These are phyloP conservation scores for Flaveria bidentis DNA, from an alignment of 129 eudicot genomes.

Conservation along the genomic window DNA sequence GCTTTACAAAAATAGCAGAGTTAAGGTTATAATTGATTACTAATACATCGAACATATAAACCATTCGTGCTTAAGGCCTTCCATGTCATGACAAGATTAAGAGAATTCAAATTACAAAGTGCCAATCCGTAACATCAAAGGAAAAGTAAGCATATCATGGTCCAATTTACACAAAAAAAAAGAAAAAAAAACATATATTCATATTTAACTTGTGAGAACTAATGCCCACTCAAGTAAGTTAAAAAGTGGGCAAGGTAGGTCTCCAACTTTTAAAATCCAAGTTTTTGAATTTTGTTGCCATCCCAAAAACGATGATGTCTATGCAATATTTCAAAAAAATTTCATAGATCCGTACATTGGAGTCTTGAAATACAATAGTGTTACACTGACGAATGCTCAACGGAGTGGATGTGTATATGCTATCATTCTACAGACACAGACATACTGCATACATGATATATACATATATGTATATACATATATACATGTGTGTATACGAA, in stretches of 20 bases:
- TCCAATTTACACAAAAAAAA: neutral
- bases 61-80: neutral
- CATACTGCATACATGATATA: neutral
- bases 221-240: constrained; percentile 11
- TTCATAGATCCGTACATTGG: neutral
- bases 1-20: neutral
- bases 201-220: neutral
- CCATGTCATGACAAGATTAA: neutral
- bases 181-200: neutral
- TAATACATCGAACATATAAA: neutral
- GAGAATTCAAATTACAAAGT: neutral
- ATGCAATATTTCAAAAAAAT: neutral
- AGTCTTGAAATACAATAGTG: neutral
- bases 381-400: neutral
- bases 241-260: constrained; percentile 29
- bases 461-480: neutral
- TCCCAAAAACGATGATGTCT: neutral
- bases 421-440: neutral
- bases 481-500: neutral
- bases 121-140: neutral
- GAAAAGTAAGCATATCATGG: neutral
- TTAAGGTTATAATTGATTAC: constrained; percentile 3
- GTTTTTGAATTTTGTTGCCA: constrained; percentile 1
- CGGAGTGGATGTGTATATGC: neutral
- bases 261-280: constrained; percentile 19